These are phyloP conservation scores for Verticillium zaregamsianum DNA, from an alignment of 2,329 filamentous ascomycete species.

Conservation along the genomic window DNA sequence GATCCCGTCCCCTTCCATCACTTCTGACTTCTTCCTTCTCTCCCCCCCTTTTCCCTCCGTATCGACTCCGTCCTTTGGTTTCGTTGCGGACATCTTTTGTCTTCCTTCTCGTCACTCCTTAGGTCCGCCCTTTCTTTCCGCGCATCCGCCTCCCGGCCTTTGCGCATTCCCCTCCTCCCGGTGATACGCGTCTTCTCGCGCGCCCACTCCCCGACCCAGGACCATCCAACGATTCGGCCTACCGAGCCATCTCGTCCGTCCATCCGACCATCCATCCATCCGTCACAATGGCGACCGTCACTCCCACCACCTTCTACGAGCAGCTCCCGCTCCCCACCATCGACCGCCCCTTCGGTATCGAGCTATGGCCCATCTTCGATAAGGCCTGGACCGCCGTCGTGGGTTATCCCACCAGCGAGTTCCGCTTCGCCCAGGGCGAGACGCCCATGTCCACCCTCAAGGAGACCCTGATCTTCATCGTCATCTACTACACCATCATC, in stretches of 20 bases:
- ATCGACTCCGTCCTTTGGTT: constrained; percentile 14
- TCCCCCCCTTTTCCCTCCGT: constrained; percentile 13
- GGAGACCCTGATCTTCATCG: constrained; percentile 73
- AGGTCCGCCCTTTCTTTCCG: constrained; percentile 14
- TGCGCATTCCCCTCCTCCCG: background rate
- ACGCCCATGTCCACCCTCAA: constrained; percentile 90
- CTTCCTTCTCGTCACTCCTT: constrained; percentile 38
- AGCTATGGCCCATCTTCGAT: constrained; percentile 92
- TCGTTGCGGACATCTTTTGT: constrained; percentile 23
- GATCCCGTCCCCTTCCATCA: constrained; percentile 14
- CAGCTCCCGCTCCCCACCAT: constrained; percentile 70
- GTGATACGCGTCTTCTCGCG: background rate
- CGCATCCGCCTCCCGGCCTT: background rate
- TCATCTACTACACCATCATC: constrained; percentile 89
- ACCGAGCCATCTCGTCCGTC: background rate
- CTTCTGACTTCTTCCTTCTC: constrained; percentile 4
- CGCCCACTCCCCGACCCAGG: background rate
- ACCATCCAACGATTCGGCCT: background rate
- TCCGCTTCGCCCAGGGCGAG: constrained; percentile 74
- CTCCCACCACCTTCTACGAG: constrained; percentile 44
- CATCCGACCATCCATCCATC: background rate
- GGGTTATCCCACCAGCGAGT: constrained; percentile 82
- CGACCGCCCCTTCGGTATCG: constrained; percentile 86
- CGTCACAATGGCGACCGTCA: constrained; percentile 26
- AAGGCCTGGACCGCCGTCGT: constrained; percentile 72